Evolutionary conservation across 805 yeast species (phyloP), one percentile per base, ranked within the genome.

Genomic region (Ogataea haglerorum): DNA sequence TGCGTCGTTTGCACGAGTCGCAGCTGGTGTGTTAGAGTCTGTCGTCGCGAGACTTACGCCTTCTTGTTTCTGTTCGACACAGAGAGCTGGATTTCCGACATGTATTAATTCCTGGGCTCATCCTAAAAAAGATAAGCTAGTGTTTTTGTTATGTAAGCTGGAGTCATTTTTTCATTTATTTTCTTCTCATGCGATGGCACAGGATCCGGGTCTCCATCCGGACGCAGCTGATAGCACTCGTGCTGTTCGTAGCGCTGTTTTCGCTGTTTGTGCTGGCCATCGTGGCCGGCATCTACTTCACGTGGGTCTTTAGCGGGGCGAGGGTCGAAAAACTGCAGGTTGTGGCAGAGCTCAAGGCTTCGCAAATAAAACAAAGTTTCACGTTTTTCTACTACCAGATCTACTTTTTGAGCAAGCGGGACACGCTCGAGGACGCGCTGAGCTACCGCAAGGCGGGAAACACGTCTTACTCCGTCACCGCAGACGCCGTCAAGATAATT

Each of bases 291-390:
- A 75, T 83, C 3, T 85, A 85, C 60, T 86, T 84, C 59, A 76
- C 86, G 4, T 60, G 68, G 15, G 82, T 78, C 47, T 76, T 82
- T 44, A 73, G 78, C 22, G 63, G 72, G 34, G 61, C 85, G 31
- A 70, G 95, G 52, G 77, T 81, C 1, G 89, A 85, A 46, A 73
- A 89, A 42, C 65, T 89, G 18, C 76, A 76, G 52, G 86, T 86
- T 31, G 85, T 88, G 15, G 85, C 95, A 2, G 85, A 85, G 58
- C 67, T 89, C 41, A 88, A 87, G 60, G 78, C 91, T 0, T 75
- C 90, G 0, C 96, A 89, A 60, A 68, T 88, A 15, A 73, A 72
- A 40, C 96, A 87, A 61, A 74, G 78, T 29, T 65, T 85, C 43
- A 75, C 75, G 43, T 73, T 70, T 45, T 66, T 77, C 19, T 82